phyloP scores from a whole-genome alignment of 441 rosid genomes.

The Cnidoscolus chayamansa region DNA sequence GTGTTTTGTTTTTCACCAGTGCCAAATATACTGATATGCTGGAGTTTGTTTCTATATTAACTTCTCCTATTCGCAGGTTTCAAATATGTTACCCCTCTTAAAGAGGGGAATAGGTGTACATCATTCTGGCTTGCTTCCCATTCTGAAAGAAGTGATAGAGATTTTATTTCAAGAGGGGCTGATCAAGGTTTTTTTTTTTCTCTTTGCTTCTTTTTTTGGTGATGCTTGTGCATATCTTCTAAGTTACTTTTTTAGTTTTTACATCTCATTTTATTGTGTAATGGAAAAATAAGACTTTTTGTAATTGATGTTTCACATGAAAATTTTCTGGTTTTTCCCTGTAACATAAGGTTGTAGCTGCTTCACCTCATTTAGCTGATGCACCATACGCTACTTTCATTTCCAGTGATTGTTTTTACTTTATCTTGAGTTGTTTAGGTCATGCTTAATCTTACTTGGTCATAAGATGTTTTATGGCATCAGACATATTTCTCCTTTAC shows the following conservation, averaged over 20 bases:
- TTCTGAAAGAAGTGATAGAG: conserved; percentile 96
- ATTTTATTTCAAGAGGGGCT: conserved; percentile 96
- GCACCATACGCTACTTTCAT: background rate
- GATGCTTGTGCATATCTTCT: conserved; percentile 1
- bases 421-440: background rate
- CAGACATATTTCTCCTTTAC: background rate
- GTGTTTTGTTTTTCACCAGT: background rate
- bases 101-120: conserved; percentile 99
- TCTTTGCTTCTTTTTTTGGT: conserved; percentile 1
- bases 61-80: conserved; percentile 48
- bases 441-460: background rate
- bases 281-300: background rate
- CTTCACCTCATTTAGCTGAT: background rate
- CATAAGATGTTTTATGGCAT: background rate
- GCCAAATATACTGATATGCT: background rate
- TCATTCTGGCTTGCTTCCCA: conserved; percentile 98
- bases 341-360: background rate
- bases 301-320: background rate
- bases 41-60: background rate
- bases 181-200: conserved; percentile 59
- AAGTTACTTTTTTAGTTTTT: background rate
- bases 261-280: background rate
- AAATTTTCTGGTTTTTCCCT: background rate
- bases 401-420: background rate
- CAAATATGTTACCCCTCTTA: conserved; percentile 90